Conservation (phyloP, 139 green algal genomes). For the Chlamydomonas urium region DNA sequence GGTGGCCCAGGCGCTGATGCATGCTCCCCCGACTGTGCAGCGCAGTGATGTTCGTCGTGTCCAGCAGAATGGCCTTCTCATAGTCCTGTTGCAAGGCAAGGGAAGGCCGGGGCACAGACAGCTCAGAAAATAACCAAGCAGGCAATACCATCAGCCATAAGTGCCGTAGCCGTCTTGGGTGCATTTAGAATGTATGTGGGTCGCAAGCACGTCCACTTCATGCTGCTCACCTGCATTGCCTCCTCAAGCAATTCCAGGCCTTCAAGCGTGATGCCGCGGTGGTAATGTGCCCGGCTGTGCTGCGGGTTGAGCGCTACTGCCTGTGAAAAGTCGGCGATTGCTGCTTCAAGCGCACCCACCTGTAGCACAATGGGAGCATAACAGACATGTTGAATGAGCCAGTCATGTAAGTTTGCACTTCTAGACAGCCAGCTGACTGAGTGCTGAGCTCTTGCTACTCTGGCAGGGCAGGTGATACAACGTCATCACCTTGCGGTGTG, state of each 20-base stretch:
- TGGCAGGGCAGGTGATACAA: not conserved
- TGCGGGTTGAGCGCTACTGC: slow-evolving; percentile 66
- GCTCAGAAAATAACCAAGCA: not conserved
- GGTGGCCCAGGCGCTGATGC: slow-evolving; percentile 25
- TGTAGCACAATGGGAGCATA: not conserved
- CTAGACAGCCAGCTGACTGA: not conserved
- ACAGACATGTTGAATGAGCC: not conserved
- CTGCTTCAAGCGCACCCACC: slow-evolving; percentile 42
- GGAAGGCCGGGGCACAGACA: not conserved
- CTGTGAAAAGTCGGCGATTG: slow-evolving; percentile 71
- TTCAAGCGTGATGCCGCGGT: slow-evolving; percentile 67
- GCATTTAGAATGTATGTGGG: not conserved
- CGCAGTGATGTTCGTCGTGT: slow-evolving; percentile 70
- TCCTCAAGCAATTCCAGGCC: slow-evolving; percentile 29
- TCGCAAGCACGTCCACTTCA: not conserved
- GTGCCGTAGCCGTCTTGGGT: not conserved
- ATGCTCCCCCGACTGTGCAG: slow-evolving; percentile 69
- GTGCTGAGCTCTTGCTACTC: not conserved
- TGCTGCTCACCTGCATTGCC: not conserved
- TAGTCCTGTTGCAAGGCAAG: slow-evolving; percentile 53
- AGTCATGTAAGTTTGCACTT: not conserved
- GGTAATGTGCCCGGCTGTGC: slow-evolving; percentile 79
- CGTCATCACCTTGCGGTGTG: slow-evolving; percentile 58
- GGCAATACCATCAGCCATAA: not conserved
- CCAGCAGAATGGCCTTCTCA: slow-evolving; percentile 55